Evolutionary conservation across 805 yeast genomes (phyloP).

Genomic region (Yamadazyma scolyti): DNA sequence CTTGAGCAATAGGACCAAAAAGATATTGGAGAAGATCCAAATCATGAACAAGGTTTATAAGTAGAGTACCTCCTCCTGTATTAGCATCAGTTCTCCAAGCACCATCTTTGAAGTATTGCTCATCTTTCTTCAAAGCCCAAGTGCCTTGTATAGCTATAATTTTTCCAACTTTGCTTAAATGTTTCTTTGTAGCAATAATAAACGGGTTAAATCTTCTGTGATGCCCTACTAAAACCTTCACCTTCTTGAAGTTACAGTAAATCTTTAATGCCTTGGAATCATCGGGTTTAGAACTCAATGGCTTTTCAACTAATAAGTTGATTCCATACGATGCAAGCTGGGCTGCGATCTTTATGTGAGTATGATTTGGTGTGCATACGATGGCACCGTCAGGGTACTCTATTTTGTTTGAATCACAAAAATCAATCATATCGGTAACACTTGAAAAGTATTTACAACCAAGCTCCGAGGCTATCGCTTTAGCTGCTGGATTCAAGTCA

Average conservation of each 20-base stretch:
- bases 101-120: slow-evolving; percentile 28
- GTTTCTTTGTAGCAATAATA: slow-evolving; percentile 33
- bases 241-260: slow-evolving; percentile 16
- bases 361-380: slow-evolving; percentile 39
- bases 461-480: slow-evolving; percentile 25
- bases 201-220: slow-evolving; percentile 42
- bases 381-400: slow-evolving; percentile 37
- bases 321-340: slow-evolving; percentile 33
- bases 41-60: slow-evolving; percentile 41
- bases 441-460: slow-evolving; percentile 19
- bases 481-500: slow-evolving; percentile 25
- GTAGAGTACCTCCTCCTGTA: slow-evolving; percentile 38
- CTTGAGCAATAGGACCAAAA: slow-evolving; percentile 35
- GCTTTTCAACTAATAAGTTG: slow-evolving; percentile 38
- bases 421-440: slow-evolving; percentile 22
- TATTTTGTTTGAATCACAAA: slow-evolving; percentile 18
- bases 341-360: slow-evolving; percentile 32
- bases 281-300: slow-evolving; percentile 30
- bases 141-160: slow-evolving; percentile 38
- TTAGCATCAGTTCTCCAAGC: slow-evolving; percentile 35
- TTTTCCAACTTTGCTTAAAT: slow-evolving; percentile 26
- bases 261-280: slow-evolving; percentile 32
- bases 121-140: slow-evolving; percentile 37
- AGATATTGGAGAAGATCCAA: slow-evolving; percentile 38
- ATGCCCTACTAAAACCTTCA: slow-evolving; percentile 37